Evolutionary conservation across 2,329 filamentous ascomycete genomes (phyloP), one percentile per base, ranked within the genome.

Genomic region (Botrytis cinerea): DNA sequence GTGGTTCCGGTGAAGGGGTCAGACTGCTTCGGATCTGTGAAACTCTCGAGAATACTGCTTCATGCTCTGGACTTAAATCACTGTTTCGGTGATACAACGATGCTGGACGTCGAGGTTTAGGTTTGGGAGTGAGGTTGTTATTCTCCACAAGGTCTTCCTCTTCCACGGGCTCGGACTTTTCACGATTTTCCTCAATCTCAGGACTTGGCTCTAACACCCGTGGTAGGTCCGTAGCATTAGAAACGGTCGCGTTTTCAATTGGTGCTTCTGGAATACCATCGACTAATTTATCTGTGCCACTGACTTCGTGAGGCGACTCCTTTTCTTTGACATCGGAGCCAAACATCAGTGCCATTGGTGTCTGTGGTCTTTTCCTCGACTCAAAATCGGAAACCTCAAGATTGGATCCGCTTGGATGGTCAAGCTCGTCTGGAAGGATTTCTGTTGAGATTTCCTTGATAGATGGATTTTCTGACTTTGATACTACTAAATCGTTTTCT

Each of bases 231-330:
- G 18, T 25, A 43, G 66, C 72, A 46, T 73, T 71, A 48, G 73
- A 75, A n/a, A 67, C 54, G 25, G 70, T 32, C 25, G 38, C 4
- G 28, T 25, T 57, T 73, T 38, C 64, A 70, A 46, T 67, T 40
- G 46, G 18, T n/a, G 18, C 59, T 45, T 72, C 18, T 28, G 28
- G 38, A n/a, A 40, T 38, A 18, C 25, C 12, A 25, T 73, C 60
- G 20, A 76, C 75, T 12, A 75, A 48, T 45, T 73, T 38, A 61
- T 76, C 74, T 9, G 73, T 48, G 32, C 71, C 63, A 18, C 74
- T 32, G 16, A 76, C 70, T 10, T 73, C 75, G 16, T 40, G 71
- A 25, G 74, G 73, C 25, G 74, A 75, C 40, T 75, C 73, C 4
- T 14, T 67, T 38, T 48, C 46, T 57, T 67, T 25, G 45, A 62